Evolutionary conservation across 177 flowering plant genomes (phyloP).

Genomic region (Vitis hybrid): DNA sequence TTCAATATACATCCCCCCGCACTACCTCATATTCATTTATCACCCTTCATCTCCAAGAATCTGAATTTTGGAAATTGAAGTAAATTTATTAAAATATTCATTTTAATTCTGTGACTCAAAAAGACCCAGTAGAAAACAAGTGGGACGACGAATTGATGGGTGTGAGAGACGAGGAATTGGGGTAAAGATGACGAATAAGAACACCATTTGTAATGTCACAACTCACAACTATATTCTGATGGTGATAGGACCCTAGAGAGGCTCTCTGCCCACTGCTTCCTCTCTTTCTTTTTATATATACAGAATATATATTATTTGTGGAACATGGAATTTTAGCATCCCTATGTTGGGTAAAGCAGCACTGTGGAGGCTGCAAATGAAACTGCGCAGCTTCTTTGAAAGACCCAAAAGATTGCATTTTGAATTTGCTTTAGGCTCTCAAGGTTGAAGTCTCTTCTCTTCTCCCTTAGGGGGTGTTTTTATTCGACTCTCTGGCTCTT

Average conservation of each 20-base stretch:
- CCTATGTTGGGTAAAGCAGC: constrained; percentile 24
- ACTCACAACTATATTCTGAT: constrained; percentile 8
- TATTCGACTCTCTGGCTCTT: no score
- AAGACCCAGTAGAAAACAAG: no score
- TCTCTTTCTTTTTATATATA: constrained; percentile 5
- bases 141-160: no score
- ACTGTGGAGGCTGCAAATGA: constrained; percentile 11
- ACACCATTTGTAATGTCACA: constrained; percentile 1
- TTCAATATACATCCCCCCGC: not conserved
- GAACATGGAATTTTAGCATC: constrained; percentile 40
- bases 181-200: no score
- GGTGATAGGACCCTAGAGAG: constrained; percentile 18
- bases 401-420: constrained; percentile 16
- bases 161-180: not conserved
- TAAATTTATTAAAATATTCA: no score
- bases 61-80: not conserved
- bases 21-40: no score
- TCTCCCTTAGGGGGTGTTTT: not conserved
- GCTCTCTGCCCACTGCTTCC: constrained; percentile 35
- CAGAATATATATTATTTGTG: not conserved
- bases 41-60: not conserved
- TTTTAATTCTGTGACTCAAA: no score
- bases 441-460: not conserved
- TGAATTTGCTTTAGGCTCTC: not conserved
- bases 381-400: constrained; percentile 20